Evolutionary conservation across 2,329 filamentous ascomycete species (phyloP).

Genomic region (Colletotrichum tofieldiae): DNA sequence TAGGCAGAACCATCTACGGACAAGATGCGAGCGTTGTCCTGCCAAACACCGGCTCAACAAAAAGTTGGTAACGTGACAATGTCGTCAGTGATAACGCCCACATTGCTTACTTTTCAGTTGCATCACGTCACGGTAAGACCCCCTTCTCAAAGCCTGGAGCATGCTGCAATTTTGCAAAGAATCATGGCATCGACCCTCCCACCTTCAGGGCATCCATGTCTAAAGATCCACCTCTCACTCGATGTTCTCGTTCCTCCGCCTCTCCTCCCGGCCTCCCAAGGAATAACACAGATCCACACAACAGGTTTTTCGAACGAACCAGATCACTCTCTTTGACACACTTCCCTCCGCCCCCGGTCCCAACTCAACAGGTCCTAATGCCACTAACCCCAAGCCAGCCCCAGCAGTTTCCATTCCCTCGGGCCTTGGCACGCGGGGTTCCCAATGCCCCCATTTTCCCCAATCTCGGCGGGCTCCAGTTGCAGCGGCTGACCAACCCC

Average conservation of each 20-base stretch:
- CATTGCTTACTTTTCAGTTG: background rate
- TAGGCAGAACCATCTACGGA: background rate
- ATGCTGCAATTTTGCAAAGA: conserved; percentile 9
- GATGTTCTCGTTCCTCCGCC: background rate
- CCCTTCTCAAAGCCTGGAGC: background rate
- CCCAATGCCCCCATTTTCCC: conserved; percentile 21
- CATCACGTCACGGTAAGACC: conserved; percentile 10
- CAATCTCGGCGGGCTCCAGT: conserved; percentile 1
- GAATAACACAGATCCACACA: conserved; percentile 20
- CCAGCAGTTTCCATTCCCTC: conserved; percentile 41
- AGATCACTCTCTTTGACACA: conserved; percentile 14
- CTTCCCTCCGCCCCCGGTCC: conserved; percentile 20
- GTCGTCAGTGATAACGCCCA: conserved; percentile 14
- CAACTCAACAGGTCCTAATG: conserved; percentile 26
- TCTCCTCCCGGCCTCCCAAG: conserved; percentile 2
- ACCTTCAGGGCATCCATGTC: background rate
- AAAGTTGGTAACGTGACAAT: conserved; percentile 2
- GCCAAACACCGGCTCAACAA: conserved; percentile 13
- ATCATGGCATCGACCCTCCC: conserved; percentile 10
- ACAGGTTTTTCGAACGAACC: conserved; percentile 35
- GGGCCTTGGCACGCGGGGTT: conserved; percentile 43
- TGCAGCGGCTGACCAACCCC: conserved; percentile 36
- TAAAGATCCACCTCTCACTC: background rate
- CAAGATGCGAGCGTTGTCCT: background rate
- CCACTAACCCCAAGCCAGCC: conserved; percentile 21